phyloP scores from a whole-genome alignment of 768 basidiomycete species.

The Agaricus subrufescens region DNA sequence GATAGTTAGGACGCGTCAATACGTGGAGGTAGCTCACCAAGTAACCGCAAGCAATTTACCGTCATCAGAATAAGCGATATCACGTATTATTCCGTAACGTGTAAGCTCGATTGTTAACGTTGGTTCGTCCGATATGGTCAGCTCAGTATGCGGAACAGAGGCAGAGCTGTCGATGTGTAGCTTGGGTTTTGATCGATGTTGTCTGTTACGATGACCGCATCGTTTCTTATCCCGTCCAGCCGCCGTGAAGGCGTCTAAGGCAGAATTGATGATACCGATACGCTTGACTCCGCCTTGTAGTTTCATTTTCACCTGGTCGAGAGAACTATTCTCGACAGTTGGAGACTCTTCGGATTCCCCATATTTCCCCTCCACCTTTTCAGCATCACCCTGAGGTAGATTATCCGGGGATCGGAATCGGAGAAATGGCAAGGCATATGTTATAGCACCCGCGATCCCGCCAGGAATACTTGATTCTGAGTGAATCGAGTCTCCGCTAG shows the following conservation, averaged over 20 bases:
- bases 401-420: not conserved
- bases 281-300: not conserved
- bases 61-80: slow-evolving; percentile 3
- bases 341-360: not conserved
- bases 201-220: not conserved
- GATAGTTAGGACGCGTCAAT: not conserved
- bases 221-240: not conserved
- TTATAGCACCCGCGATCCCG: not conserved
- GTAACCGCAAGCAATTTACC: slow-evolving; percentile 7
- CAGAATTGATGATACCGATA: not conserved
- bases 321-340: not conserved
- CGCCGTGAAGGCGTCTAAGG: not conserved
- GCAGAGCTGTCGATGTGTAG: not conserved
- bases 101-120: not conserved
- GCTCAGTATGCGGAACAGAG: not conserved
- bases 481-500: slow-evolving; percentile 3
- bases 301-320: not conserved
- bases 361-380: not conserved
- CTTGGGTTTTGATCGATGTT: not conserved
- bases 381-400: not conserved
- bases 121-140: not conserved
- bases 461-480: slow-evolving; percentile 1
- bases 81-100: slow-evolving; percentile 5
- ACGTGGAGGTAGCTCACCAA: not conserved
- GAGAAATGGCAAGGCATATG: not conserved